phyloP scores from a whole-genome alignment of 2,329 filamentous ascomycete genomes.

The Tolypocladium ovalisporum region DNA sequence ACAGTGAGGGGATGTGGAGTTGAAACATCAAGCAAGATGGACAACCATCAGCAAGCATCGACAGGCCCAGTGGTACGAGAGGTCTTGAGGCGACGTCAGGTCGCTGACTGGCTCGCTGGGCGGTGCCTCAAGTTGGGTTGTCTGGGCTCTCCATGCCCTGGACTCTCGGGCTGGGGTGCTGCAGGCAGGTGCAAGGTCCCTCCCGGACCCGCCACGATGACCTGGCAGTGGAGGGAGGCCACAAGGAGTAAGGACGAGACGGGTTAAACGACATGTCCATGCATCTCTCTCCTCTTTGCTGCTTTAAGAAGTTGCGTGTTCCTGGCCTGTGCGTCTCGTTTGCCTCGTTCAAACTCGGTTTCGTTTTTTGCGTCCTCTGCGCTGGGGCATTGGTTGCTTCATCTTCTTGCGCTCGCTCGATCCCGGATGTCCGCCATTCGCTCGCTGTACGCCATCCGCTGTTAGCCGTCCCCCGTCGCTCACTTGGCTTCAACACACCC shows the following conservation, averaged over 20 bases:
- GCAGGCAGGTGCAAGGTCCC: neutral
- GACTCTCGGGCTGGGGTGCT: too few relatives aligned
- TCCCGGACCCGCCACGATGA: neutral
- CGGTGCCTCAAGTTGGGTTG: neutral
- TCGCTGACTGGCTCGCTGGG: neutral
- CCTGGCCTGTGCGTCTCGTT: neutral
- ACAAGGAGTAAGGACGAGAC: neutral
- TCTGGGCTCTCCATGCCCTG: neutral
- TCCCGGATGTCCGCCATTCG: neutral
- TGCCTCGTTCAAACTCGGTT: neutral
- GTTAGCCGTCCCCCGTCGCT: neutral
- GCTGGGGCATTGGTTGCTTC: neutral
- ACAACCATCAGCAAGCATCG: neutral
- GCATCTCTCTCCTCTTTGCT: neutral
- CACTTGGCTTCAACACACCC: too few relatives aligned
- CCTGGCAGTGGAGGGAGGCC: neutral
- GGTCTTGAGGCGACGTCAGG: neutral
- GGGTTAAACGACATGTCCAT: neutral
- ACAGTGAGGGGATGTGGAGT: neutral
- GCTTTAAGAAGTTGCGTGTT: neutral
- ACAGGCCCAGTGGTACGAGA: neutral
- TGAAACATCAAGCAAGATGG: neutral
- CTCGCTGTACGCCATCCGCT: neutral
- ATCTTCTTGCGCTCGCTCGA: neutral
- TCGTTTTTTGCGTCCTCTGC: neutral